phyloP scores from a whole-genome alignment of 495 filamentous ascomycete species.

The Penicillium roqueforti region DNA sequence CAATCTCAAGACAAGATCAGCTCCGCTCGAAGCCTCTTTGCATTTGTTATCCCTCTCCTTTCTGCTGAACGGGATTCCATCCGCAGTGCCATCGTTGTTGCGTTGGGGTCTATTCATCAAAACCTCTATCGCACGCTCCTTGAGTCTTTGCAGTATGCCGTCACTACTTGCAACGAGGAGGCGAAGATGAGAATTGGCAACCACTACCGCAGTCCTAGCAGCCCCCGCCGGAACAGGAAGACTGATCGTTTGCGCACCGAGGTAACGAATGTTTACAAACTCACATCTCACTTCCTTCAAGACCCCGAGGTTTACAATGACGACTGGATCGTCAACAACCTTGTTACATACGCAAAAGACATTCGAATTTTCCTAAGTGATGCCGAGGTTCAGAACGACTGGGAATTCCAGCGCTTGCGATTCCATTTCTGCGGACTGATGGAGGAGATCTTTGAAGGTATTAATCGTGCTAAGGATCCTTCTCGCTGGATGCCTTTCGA shows the following conservation, averaged over 20 bases:
- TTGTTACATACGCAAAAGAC: conserved; percentile 86
- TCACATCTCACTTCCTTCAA: conserved; percentile 87
- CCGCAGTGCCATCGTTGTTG: conserved; percentile 84
- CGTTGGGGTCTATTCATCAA: conserved; percentile 89
- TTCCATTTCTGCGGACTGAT: conserved; percentile 91
- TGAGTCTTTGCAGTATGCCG: conserved; percentile 82
- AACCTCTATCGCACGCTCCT: conserved; percentile 92
- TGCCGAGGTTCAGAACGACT: conserved; percentile 89
- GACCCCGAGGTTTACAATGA: conserved; percentile 75
- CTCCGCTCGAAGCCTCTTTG: conserved; percentile 82
- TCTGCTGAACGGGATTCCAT: conserved; percentile 70
- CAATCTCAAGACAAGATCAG: conserved; percentile 74
- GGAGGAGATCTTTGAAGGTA: conserved; percentile 86
- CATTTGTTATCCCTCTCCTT: conserved; percentile 82
- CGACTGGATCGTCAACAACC: conserved; percentile 88
- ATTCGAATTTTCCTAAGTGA: conserved; percentile 92
- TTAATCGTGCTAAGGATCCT: conserved; percentile 81
- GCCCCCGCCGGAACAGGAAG: conserved; percentile 66
- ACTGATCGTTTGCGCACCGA: conserved; percentile 87
- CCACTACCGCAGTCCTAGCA: conserved; percentile 74
- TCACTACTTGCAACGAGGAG: conserved; percentile 76
- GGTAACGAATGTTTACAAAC: conserved; percentile 90
- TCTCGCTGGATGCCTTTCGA: conserved; percentile 95
- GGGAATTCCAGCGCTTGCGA: conserved; percentile 88
- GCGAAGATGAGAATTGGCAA: conserved; percentile 73